Base-by-base conservation (phyloP, 805 yeast species). In the Monosporozyma siamensis region DNA sequence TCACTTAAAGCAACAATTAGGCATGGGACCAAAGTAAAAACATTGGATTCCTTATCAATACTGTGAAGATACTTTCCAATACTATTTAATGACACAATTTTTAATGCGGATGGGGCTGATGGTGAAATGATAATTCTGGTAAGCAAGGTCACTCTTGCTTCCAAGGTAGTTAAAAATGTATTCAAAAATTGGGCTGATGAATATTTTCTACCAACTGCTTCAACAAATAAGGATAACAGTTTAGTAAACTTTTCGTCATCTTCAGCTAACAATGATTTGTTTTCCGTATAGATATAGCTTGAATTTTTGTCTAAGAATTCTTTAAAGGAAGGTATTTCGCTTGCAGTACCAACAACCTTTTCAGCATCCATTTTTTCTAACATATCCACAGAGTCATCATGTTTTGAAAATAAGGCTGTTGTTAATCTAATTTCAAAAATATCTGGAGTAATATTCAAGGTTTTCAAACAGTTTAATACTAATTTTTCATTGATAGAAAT, bases 381-480 rank as follows among this genome's bases (percentile, higher is more conserved):
- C 9, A 64, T 54, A 20, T 61, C 66, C 12, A 56, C 52, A 14
- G 55, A 54, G 7, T 56, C 48, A 44, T 48, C 51, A 10, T 52
- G 53, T 7, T 43, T 45, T 2, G 51, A 47, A 29, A 62, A 59
- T 40, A 87, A 62, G 0, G 89, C 78, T 1, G 82, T 71, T 63
- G 85, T 83, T 37, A 86, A 64, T 42, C 72, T 70, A 69, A 87
- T 74, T 65, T 81, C 89, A 23, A 80, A 64, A 4, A 67, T 50
- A 23, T 72, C 77, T 3, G 75, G 45, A 15, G 64, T 53, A 17
- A 71, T 42, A 15, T 63, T 56, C 18, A 61, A 42, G 2, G 68
- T 58, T 2, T 55, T 48, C 39, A 77, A 53, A 21, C 66, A 62
- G n/a, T 57, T 50, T n/a, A 66, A 32, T 35, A 77, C 68, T 17